Conservation (phyloP, 2,329 filamentous ascomycete species). For the Fusarium nisikadoi region DNA sequence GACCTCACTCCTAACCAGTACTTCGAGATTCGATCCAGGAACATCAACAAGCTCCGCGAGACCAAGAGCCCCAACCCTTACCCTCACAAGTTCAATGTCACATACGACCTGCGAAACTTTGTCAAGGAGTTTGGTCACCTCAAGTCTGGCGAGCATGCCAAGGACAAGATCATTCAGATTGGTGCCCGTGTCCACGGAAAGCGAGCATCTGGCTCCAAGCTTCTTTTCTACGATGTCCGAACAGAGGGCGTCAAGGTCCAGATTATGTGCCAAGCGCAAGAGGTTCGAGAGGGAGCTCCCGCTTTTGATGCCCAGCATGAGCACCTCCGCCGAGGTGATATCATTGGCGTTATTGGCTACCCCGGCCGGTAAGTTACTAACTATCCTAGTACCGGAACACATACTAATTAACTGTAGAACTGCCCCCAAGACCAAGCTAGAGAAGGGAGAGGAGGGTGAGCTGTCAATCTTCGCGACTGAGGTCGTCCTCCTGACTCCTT, state of each 20-base stretch:
- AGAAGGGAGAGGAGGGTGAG: constrained; percentile 79
- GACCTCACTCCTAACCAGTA: constrained; percentile 74
- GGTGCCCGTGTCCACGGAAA: constrained; percentile 92
- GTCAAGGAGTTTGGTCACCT: constrained; percentile 80
- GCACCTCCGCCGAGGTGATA: constrained; percentile 88
- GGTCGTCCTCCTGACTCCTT: constrained; percentile 87
- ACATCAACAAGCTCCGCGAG: constrained; percentile 64
- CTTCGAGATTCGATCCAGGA: constrained; percentile 92
- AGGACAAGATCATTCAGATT: constrained; percentile 79
- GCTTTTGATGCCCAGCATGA: constrained; percentile 91
- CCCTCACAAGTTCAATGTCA: constrained; percentile 90
- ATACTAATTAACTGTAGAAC: constrained; percentile 64
- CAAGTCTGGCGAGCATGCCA: constrained; percentile 86
- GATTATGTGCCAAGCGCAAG: constrained; percentile 90
- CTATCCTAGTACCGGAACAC: neutral
- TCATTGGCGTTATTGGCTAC: constrained; percentile 71
- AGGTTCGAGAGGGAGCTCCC: constrained; percentile 71
- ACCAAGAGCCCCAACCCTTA: constrained; percentile 64
- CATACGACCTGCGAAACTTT: constrained; percentile 84
- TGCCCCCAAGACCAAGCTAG: constrained; percentile 87
- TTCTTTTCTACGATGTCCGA: constrained; percentile 84
- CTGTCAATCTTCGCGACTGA: constrained; percentile 93
- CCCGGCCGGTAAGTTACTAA: constrained; percentile 41
- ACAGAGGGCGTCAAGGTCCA: constrained; percentile 75
- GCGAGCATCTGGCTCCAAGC: constrained; percentile 82